Evolutionary conservation across 2,329 filamentous ascomycete species (phyloP), one percentile per base, ranked within the genome.

Genomic region (Leptographium lundbergii): DNA sequence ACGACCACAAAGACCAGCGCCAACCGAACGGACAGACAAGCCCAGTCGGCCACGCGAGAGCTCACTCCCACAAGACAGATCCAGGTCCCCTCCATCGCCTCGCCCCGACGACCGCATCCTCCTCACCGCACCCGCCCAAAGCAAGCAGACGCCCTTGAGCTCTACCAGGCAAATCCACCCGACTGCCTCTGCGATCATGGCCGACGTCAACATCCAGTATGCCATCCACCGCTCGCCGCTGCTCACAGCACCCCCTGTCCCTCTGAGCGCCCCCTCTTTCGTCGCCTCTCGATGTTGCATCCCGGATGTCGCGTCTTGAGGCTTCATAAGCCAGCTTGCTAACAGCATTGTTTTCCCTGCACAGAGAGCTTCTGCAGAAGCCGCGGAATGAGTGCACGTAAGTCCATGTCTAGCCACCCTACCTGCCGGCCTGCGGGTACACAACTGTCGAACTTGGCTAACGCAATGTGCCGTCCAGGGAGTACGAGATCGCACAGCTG

Each of bases 401-500:
- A 29, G 62, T 59, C 14, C 2, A 3, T 5, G 4, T 39, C 14
- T 14, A 9, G 34, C 34, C 34, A 10, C 34, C 34, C 2, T 10
- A 13, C 6, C 25, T 4, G 14, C 25, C 11, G 13, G 5, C 17
- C 5, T 2, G 1, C n/a, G n/a, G n/a, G n/a, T n/a, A n/a, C n/a
- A n/a, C n/a, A n/a, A n/a, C 11, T 51, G 17, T 7, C 25, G 19
- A 29, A 25, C 24, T 6, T 10, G 27, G 47, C 58, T 61, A 22
- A 58, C 52, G 39, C 45, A 58, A 42, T 32, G 39, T 25, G 10
- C 7, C 6, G 27, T 25, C 57, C 68, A 95, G 89, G 63, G 91
- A 96, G 77, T 96, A 92, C 75, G 91, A 96, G 74, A 87, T 96
- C 66, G 85, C 87, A 58, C 85, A 91, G 69, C 76, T 83, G 60